Percentiles rank a stretch among this genome's conserved stretches.
Evolutionary conservation across 2,329 filamentous ascomycete genomes (phyloP).

Genomic region (Colletotrichum lini): DNA sequence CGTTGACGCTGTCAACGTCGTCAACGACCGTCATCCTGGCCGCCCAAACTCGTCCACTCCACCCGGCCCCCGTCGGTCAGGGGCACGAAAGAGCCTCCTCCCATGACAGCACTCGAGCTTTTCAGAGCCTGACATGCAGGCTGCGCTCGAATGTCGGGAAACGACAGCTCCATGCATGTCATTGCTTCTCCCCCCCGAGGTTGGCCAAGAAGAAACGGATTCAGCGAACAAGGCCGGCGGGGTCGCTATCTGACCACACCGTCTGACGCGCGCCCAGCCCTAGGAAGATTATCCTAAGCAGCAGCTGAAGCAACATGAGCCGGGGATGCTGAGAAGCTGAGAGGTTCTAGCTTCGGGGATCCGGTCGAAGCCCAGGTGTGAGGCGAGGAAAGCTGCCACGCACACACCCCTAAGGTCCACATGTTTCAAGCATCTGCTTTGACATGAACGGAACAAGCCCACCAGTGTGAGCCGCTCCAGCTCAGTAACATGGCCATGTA

Average conservation of each 20-base stretch:
- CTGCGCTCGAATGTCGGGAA: neutral
- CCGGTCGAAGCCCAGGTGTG: constrained; percentile 21
- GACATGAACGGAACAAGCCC: constrained; percentile 37
- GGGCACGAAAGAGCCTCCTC: constrained; percentile 22
- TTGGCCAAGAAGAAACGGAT: constrained; percentile 5
- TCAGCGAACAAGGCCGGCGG: constrained; percentile 17
- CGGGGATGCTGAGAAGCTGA: constrained; percentile 2
- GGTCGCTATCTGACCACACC: constrained; percentile 33
- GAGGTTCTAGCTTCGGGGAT: constrained; percentile 26
- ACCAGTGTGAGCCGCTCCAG: constrained; percentile 7
- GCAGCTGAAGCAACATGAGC: constrained; percentile 4
- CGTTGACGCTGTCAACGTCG: constrained; percentile 14
- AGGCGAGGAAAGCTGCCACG: constrained; percentile 31
- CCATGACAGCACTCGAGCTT: neutral
- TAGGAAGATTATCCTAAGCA: constrained; percentile 11
- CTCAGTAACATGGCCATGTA: constrained; percentile 19
- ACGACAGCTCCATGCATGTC: constrained; percentile 20
- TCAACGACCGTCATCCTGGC: constrained; percentile 20
- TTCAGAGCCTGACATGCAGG: neutral
- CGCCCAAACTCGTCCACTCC: neutral
- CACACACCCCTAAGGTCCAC: constrained; percentile 34
- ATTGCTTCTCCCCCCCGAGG: constrained; percentile 4
- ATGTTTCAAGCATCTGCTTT: constrained; percentile 42
- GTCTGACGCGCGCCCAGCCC: constrained; percentile 38
- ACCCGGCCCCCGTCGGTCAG: neutral